These are phyloP conservation scores for Oryza brachyantha DNA, from an alignment of 176 grass and related monocot species.

Conservation along the genomic window DNA sequence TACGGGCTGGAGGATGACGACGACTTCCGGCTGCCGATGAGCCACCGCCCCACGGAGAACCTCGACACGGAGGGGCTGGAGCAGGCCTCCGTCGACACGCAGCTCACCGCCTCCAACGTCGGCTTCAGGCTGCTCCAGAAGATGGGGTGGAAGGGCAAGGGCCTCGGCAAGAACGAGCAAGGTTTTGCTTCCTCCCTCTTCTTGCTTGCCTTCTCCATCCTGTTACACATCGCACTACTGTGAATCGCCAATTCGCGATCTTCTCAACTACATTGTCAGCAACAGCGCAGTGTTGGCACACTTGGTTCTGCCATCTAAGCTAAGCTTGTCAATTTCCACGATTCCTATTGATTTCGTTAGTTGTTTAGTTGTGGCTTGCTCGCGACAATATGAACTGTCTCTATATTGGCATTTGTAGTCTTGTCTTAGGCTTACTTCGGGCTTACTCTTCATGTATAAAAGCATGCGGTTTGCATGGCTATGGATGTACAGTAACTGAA, in stretches of 20 bases:
- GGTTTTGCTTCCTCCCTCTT: conserved; percentile 22
- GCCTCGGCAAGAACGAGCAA: conserved; percentile 98
- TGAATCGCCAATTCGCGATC: too few relatives aligned
- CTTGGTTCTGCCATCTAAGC: not conserved
- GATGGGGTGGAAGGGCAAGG: conserved; percentile 98
- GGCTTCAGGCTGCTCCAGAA: conserved; percentile 89
- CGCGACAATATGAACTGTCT: not conserved
- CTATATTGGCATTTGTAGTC: not conserved
- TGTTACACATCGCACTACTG: too few relatives aligned
- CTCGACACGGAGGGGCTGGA: conserved; percentile 84
- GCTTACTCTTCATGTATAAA: not conserved
- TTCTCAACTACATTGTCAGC: not conserved
- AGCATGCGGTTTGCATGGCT: not conserved
- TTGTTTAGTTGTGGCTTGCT: not conserved
- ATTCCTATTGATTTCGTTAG: not conserved
- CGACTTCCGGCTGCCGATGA: conserved; percentile 78
- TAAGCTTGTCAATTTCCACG: not conserved
- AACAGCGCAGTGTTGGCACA: not conserved
- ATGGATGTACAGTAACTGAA: not conserved
- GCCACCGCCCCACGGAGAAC: conserved; percentile 78
- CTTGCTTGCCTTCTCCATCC: not conserved
- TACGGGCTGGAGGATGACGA: conserved; percentile 13
- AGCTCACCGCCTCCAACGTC: conserved; percentile 70
- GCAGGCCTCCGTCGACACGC: conserved; percentile 88
- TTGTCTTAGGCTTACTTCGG: not conserved